Base-by-base conservation (phyloP, 192 early-diverging fungal species). In the Coemansia javaensis region DNA sequence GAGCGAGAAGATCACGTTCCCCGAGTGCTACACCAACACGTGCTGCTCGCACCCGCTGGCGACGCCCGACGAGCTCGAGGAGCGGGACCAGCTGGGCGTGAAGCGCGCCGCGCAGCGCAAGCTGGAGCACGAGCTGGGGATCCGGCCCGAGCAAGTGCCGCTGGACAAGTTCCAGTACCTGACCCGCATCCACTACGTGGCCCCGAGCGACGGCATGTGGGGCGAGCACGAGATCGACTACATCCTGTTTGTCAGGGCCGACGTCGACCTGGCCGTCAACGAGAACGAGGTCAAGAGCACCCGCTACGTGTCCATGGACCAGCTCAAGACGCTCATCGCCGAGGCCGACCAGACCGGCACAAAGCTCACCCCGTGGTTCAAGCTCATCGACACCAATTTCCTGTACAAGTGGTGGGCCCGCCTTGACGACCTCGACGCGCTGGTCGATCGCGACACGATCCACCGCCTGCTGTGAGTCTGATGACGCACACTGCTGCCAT, bases 161-260 rank as follows among this genome's bases (percentile, higher is more conserved):
- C 41, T 94, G 59, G 90, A 94, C 14, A 52, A 83, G 30, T 85
- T 98, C 59, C 53, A 87, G 50, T 98, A 86, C 66, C 76, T 98
- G 61, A 98, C 96, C 13, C 79, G 89, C 32, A 94, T 98, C 41
- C 96, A 98, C 54, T 98, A 98, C 65, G 49, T 93, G 53, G 93
- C 96, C 17, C 88, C 90, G n/a, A 90, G 86, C 16, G 90, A 98
- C 50, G 91, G 91, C 17, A 48, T 88, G 47, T 98, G 96, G 96
- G 96, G 96, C n/a, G 96, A 98, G 71, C 96, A 98, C 63, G 96
- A 98, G 77, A 79, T 98, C 39, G 96, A 98, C 54, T 96, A 97
- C 57, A 93, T 98, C 47, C 78, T 98, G 57, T 88, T 98, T 53
- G 80, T 87, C 52, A 77, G 82, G 56, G 87, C 85, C 13, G 59